A percentile compares a stretch with the other conserved stretches of the same genome.
phyloP scores from a whole-genome alignment of 1,284 basidiomycete genomes.

The Apiotrichum veenhuisii region DNA sequence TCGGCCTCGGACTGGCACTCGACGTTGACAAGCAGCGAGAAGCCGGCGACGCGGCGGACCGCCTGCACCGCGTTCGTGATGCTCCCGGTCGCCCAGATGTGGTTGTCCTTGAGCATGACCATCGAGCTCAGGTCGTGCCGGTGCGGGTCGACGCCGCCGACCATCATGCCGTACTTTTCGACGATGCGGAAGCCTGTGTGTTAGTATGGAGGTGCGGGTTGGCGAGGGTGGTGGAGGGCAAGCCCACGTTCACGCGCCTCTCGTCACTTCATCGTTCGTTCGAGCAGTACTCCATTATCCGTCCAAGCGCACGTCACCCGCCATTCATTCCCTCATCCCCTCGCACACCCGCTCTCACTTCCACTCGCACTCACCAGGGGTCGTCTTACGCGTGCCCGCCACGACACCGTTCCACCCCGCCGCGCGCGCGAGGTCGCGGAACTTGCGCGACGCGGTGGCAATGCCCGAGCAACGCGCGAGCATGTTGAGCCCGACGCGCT shows the following conservation, averaged over 20 bases:
- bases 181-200: constrained; percentile 93
- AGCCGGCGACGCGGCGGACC: constrained; percentile 85
- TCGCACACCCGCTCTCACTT: too few species aligned
- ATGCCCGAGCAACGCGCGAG: constrained; percentile 95
- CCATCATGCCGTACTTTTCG: constrained; percentile 98
- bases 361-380: constrained; percentile 82
- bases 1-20: constrained; percentile 86
- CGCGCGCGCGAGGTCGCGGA: constrained; percentile 73
- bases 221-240: too few species aligned
- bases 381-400: constrained; percentile 96
- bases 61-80: constrained; percentile 82
- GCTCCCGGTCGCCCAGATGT: constrained; percentile 91
- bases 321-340: too few species aligned
- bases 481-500: constrained; percentile 89
- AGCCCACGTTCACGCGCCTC: too few species aligned
- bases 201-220: too few species aligned
- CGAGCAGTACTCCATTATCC: too few species aligned
- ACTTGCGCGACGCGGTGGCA: constrained; percentile 78
- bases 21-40: constrained; percentile 88
- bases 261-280: too few species aligned
- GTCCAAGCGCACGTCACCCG: too few species aligned
- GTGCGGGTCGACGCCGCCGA: constrained; percentile 94
- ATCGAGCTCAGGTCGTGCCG: constrained; percentile 95
- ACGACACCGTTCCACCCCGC: constrained; percentile 84
- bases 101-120: constrained; percentile 99